phyloP scores from a whole-genome alignment of 768 basidiomycete species.

The Serendipita vermifera region DNA sequence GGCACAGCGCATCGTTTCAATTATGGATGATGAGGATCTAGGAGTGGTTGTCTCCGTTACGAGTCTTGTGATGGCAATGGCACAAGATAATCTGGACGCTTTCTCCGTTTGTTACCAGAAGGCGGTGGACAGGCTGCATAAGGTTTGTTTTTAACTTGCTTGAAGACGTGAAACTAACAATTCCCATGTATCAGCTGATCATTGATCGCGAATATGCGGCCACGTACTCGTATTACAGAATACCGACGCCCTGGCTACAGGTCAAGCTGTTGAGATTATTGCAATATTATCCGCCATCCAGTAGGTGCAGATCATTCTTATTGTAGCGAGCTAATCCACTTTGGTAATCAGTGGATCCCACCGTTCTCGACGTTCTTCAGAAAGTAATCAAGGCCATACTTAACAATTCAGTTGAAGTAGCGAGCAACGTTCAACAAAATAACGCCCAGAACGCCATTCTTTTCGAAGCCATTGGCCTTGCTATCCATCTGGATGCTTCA shows the following conservation, averaged over 20 bases:
- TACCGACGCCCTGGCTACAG: slow-evolving; percentile 95
- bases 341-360: slow-evolving; percentile 54
- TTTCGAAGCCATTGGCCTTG: slow-evolving; percentile 93
- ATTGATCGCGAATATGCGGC: slow-evolving; percentile 81
- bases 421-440: slow-evolving; percentile 93
- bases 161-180: too few relatives aligned
- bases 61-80: slow-evolving; percentile 83
- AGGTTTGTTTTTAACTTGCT: slow-evolving; percentile 36
- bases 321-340: slow-evolving; percentile 8
- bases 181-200: slow-evolving; percentile 66
- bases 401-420: slow-evolving; percentile 80
- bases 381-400: slow-evolving; percentile 81
- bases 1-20: slow-evolving; percentile 85
- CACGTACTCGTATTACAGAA: slow-evolving; percentile 94
- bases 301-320: slow-evolving; percentile 31
- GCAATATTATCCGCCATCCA: slow-evolving; percentile 92
- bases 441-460: slow-evolving; percentile 98
- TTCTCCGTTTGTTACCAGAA: slow-evolving; percentile 89
- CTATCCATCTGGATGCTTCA: slow-evolving; percentile 88
- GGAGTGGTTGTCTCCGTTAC: slow-evolving; percentile 92
- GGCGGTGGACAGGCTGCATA: slow-evolving; percentile 78
- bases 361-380: slow-evolving; percentile 61
- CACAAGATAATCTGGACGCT: slow-evolving; percentile 85
- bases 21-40: slow-evolving; percentile 90
- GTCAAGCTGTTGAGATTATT: slow-evolving; percentile 85